A percentile compares a stretch with the other conserved stretches of the same genome.
These are phyloP conservation scores for Myochromella boudieri DNA, from an alignment of 768 basidiomycete species.

Conservation along the genomic window DNA sequence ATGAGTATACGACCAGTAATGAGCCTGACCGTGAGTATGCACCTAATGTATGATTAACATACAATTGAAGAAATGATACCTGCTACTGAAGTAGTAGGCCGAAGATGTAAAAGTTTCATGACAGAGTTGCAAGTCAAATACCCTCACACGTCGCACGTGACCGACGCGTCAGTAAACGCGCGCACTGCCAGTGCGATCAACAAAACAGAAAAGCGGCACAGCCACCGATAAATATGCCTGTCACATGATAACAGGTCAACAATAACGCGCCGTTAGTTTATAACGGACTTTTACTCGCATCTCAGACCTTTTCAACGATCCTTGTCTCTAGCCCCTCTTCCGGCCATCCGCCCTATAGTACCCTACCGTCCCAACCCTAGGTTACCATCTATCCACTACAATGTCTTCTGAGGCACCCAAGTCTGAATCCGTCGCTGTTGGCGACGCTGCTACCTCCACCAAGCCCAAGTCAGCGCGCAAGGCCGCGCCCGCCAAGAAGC, in stretches of 20 bases:
- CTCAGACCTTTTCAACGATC: constrained; percentile 22
- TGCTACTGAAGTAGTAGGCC: too few species aligned
- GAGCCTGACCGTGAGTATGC: too few species aligned
- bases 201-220: constrained; percentile 40
- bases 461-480: constrained; percentile 22
- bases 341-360: constrained; percentile 1
- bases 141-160: constrained; percentile 18
- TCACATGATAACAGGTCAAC: constrained; percentile 23
- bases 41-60: too few species aligned
- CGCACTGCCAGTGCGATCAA: too few species aligned
- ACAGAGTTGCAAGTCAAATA: neutral
- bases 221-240: constrained; percentile 33
- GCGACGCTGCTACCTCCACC: constrained; percentile 14
- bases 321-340: constrained; percentile 14
- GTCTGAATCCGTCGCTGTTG: constrained; percentile 20
- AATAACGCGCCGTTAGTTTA: constrained; percentile 25
- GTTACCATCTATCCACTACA: constrained; percentile 10
- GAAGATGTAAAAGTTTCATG: too few species aligned
- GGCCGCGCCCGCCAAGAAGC: constrained; percentile 19
- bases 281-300: constrained; percentile 23
- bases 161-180: too few species aligned
- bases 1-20: too few species aligned
- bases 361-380: constrained; percentile 2
- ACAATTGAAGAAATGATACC: too few species aligned
- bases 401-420: constrained; percentile 27